Evolutionary conservation across 2,329 filamentous ascomycete genomes (phyloP).

Genomic region (Monosporascus sp.): DNA sequence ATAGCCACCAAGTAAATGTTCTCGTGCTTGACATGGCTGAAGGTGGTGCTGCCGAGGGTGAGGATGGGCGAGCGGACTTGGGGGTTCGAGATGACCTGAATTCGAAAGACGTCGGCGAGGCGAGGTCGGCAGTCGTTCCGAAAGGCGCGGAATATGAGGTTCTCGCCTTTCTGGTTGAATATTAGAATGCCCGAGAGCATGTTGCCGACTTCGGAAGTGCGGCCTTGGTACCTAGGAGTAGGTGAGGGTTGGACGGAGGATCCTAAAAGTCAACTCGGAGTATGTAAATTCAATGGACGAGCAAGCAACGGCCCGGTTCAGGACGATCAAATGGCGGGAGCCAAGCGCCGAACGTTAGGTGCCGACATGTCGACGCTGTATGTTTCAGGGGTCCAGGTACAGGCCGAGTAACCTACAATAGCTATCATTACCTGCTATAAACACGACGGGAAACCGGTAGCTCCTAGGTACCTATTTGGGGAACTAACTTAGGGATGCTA

Average conservation of each 20-base stretch:
- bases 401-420: no score
- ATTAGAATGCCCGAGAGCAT: constrained; percentile 98
- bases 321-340: no score
- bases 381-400: no score
- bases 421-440: no score
- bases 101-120: constrained; percentile 97
- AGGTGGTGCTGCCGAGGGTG: constrained; percentile 94
- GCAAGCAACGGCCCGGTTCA: no score
- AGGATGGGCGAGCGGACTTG: constrained; percentile 97
- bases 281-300: no score
- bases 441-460: no score
- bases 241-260: constrained; percentile 3
- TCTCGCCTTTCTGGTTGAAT: constrained; percentile 99
- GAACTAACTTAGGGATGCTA: no score
- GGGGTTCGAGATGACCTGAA: constrained; percentile 97
- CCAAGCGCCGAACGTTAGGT: no score
- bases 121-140: constrained; percentile 97
- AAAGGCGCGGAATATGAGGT: constrained; percentile 98
- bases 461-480: no score
- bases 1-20: constrained; percentile 98
- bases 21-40: constrained; percentile 99
- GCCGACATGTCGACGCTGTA: no score
- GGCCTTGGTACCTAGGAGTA: constrained; percentile 1
- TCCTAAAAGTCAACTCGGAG: no score
- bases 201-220: constrained; percentile 30